Base-by-base conservation (phyloP, 2,329 filamentous ascomycete genomes). In the Penicillium sp. region DNA sequence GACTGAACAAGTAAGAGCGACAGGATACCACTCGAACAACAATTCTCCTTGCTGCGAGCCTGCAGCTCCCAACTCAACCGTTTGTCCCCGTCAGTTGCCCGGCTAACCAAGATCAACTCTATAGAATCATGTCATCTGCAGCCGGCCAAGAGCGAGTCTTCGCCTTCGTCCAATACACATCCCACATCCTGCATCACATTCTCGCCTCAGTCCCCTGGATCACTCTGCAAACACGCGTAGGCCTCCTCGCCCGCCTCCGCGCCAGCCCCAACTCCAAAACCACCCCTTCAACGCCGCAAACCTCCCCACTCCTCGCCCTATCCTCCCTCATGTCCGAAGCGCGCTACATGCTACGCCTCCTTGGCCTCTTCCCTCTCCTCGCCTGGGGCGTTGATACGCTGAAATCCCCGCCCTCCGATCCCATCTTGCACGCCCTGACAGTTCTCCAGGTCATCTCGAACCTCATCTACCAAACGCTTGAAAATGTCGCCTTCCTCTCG, bases 401-500 rank as follows among this genome's bases (percentile, higher is more conserved):
- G 69, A 76, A 75, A 56, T 77, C 58, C 54, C 77, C 70, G 47
- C 76, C 71, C 44, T 71, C 76, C 6, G 85, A 86, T 69, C 73
- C 70, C 3, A 67, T 79, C 50, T 78, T 83, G 65, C 82, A 78
- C 67, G 65, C 73, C 19, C 79, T 97, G 50, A 86, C 86, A 23
- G 89, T 88, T 76, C 80, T 85, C 7, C 91, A 95, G 75, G 86
- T 97, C 21, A 66, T 83, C 11, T 83, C 87, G 11, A 90, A 91
- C 75, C 78, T 90, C 9, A 74, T 81, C 9, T 96, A 91, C 81
- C 93, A 97, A 78, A 79, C 86, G 1, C 83, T 94, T 46, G 95
- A 99, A 82, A 97, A 97, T 78, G 84, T 85, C 45, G 90, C 90
- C 17, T 96, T 90, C 80, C 84, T 98, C 44, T 84, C 88, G 3